These are phyloP conservation scores for Cydonia oblonga DNA, from an alignment of 331 rosid genomes.

Conservation along the genomic window DNA sequence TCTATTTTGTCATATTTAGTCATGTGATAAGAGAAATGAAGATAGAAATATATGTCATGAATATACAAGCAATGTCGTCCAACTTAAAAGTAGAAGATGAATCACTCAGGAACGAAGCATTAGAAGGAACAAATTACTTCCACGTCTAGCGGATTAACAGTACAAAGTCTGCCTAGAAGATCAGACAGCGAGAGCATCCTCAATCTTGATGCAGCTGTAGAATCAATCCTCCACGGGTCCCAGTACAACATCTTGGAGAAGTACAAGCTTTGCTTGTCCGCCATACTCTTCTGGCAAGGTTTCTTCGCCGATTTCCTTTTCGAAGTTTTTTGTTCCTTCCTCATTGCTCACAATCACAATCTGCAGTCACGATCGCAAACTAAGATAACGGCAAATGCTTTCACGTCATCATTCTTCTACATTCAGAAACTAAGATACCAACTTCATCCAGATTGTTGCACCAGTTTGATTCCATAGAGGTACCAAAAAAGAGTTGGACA, in stretches of 20 bases:
- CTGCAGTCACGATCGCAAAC: conserved; percentile 31
- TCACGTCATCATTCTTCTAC: too few relatives aligned
- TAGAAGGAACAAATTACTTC: too few relatives aligned
- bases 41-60: too few relatives aligned
- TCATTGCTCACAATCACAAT: conserved; percentile 66
- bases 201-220: background rate
- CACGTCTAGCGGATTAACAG: background rate
- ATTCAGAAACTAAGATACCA: background rate
- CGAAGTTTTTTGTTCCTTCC: conserved; percentile 38
- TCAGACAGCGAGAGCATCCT: background rate
- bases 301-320: conserved; percentile 67
- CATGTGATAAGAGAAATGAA: too few relatives aligned
- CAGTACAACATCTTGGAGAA: conserved; percentile 48
- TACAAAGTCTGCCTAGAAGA: background rate
- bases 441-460: background rate
- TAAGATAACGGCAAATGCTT: background rate
- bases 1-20: too few relatives aligned
- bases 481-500: background rate
- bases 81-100: too few relatives aligned
- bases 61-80: too few relatives aligned
- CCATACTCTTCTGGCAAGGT: conserved; percentile 75
- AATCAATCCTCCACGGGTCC: conserved; percentile 24
- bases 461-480: background rate
- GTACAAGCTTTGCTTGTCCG: conserved; percentile 54
- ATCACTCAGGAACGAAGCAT: too few relatives aligned